Conservation (phyloP, 2,329 filamentous ascomycete species). For the Hypoxylon sp. region DNA sequence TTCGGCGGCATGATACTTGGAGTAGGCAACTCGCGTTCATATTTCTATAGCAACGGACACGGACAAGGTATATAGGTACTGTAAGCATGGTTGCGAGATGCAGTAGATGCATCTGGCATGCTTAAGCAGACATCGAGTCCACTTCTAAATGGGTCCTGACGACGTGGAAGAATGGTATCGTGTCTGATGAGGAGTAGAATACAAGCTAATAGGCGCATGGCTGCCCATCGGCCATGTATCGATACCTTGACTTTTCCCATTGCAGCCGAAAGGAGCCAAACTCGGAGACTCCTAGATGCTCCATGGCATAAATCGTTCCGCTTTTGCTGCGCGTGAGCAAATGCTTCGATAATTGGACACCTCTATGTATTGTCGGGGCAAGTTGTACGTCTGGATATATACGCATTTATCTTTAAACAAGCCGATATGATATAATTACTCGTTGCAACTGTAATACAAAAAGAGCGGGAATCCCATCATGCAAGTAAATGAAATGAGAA, state of each 20-base stretch:
- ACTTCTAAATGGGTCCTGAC: conserved; percentile 47
- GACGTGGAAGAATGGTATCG: conserved; percentile 50
- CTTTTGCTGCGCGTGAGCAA: conserved; percentile 35
- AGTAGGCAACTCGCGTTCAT: conserved; percentile 13
- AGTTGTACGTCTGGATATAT: conserved; percentile 20
- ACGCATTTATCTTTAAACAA: conserved; percentile 29
- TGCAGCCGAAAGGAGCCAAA: conserved; percentile 31
- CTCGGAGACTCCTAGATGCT: conserved; percentile 9
- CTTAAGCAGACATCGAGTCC: conserved; percentile 45
- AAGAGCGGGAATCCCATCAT: conserved; percentile 21
- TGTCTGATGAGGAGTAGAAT: conserved; percentile 45
- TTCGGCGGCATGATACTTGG: conserved; percentile 34
- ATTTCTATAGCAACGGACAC: conserved; percentile 42
- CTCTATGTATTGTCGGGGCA: conserved; percentile 18
- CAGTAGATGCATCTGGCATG: conserved; percentile 48
- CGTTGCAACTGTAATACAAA: conserved; percentile 32
- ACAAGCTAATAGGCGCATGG: conserved; percentile 55
- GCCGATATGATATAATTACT: conserved; percentile 34
- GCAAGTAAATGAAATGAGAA: conserved; percentile 28
- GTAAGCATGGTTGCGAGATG: conserved; percentile 31
- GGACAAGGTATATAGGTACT: neutral
- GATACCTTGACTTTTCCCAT: conserved; percentile 48
- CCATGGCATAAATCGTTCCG: conserved; percentile 25
- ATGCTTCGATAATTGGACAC: conserved; percentile 40
- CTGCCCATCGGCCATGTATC: conserved; percentile 58